Base-by-base conservation (phyloP, 2,329 filamentous ascomycete genomes). In the Cryphonectria parasitica region DNA sequence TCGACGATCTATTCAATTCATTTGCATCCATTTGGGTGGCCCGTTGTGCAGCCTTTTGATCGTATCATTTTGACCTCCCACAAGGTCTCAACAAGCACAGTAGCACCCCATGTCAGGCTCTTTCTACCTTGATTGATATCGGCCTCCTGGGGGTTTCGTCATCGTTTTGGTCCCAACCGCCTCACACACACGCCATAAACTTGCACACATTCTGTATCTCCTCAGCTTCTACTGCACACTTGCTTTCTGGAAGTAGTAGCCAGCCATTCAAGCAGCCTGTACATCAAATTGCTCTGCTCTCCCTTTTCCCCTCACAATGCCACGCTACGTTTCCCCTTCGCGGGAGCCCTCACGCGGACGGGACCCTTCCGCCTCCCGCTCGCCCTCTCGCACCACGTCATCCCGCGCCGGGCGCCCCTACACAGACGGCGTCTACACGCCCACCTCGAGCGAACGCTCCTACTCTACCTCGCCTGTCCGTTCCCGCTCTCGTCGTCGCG, bases 311-410 rank as follows among this genome's bases (percentile, higher is more conserved):
- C 28, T 2, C 43, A 64, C 36, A 8, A 76, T 76, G 75, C 70
- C 75, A 69, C 69, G 72, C 45, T 74, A 75, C 52, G 73, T 67
- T 60, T 75, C 76, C 25, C 70, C 71, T 4, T 49, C 41, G 25
- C 41, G 62, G 39, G 75, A 75, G 10, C 74, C 73, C 45, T 74
- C 77, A n/a, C 54, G 54, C 25, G 54, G 54, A 19, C 54, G 54
- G 28, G 54, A 58, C 17, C 70, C 72, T 11, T 74, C 74, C 34
- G 69, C 68, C 41, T 75, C 75, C 28, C 70, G 64, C 61, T 71
- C 73, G n/a, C 71, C 70, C n/a, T 71, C 73, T 7, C 61, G 71
- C 25, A 72, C 73, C 45, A 49, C 45, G 17, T 22, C 45, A 11
- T 67, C 69, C 22, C 69, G 71, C 41, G 39, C 69, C 25, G 45